Evolutionary conservation across 306 rosid species (phyloP), one percentile per base, ranked within the genome.

Genomic region (Arachis stenosperma): DNA sequence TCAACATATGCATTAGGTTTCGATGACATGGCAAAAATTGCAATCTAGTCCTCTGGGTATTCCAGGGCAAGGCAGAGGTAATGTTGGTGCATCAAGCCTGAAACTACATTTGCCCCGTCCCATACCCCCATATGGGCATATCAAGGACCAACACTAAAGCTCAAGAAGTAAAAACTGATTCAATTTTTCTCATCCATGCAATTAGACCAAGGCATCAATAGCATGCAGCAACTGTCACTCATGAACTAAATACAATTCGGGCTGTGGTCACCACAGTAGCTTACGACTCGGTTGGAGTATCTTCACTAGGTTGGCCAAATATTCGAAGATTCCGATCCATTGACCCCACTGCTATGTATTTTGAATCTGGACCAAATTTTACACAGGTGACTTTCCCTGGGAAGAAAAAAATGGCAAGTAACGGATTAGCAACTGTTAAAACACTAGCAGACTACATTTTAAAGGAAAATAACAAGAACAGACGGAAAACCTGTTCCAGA

Each of bases 321-420:
- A 95, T 81, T 42, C 99, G 85, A 53, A 95, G 98, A 85, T 95
- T 95, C 62, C 98, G 82, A 81, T 95, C 99, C 96, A 92, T 87
- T 40, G 99, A 95, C 66, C 98, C 99, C 3, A 82, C 97, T 4
- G 96, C 92, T 13, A 95, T n/a, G 60, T 90, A 90, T 78, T 87
- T 91, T 27, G 99, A 92, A 81, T 95, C 99, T 1, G 85, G 84
- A 11, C 99, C 99, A 71, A 91, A 95, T 62, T 90, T 92, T 44
- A 84, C 90, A 61, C 86, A 81, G 0, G 93, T 91, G 69, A 83
- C 88, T 74, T 92, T 95, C 62, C 97, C 99, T 95, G 89, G 17
- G 36, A 65, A 77, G 3, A 65, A 13, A 5, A 5, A 47, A 40
- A 29, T 75, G 56, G 55, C 77, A 65, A 60, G 61, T 6, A 11